A percentile compares a stretch with the other conserved stretches of the same genome.
These are phyloP conservation scores for Fusarium sarcochroum DNA, from an alignment of 2,329 filamentous ascomycete species.

Conservation along the genomic window DNA sequence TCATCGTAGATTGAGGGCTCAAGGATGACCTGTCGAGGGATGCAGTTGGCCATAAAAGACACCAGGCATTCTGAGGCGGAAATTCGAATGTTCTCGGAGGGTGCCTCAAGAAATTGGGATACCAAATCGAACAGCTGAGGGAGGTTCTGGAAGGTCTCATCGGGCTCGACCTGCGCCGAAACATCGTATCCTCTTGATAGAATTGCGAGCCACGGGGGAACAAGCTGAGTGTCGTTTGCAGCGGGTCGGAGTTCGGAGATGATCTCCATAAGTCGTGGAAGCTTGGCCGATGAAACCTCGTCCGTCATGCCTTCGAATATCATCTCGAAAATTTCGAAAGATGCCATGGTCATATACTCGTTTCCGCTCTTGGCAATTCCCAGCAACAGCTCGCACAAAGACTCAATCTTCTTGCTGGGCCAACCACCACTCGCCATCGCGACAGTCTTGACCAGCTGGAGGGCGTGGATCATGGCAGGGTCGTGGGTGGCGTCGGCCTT, in stretches of 20 bases:
- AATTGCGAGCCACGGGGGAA: constrained; percentile 97
- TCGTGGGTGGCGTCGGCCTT: constrained; percentile 78
- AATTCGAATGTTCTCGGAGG: constrained; percentile 92
- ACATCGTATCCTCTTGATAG: constrained; percentile 95
- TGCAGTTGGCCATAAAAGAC: constrained; percentile 91
- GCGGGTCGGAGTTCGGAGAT: constrained; percentile 93
- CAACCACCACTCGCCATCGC: constrained; percentile 90
- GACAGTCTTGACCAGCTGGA: constrained; percentile 93
- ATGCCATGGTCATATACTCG: constrained; percentile 95
- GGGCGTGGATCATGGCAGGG: constrained; percentile 88
- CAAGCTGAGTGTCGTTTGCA: constrained; percentile 91
- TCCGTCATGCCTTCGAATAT: constrained; percentile 94
- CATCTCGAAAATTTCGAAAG: constrained; percentile 97
- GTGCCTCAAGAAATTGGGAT: constrained; percentile 84
- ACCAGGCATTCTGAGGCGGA: constrained; percentile 96
- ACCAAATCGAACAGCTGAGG: constrained; percentile 88
- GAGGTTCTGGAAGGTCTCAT: constrained; percentile 92
- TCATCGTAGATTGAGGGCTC: constrained; percentile 95
- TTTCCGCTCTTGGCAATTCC: constrained; percentile 91
- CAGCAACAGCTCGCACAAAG: constrained; percentile 89
- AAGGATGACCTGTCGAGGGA: constrained; percentile 85
- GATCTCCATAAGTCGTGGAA: constrained; percentile 89
- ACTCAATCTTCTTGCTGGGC: constrained; percentile 96
- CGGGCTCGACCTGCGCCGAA: constrained; percentile 86
- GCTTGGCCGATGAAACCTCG: constrained; percentile 88